Conservation (phyloP, 73 alveolate species). For the Blepharisma japonicum region DNA sequence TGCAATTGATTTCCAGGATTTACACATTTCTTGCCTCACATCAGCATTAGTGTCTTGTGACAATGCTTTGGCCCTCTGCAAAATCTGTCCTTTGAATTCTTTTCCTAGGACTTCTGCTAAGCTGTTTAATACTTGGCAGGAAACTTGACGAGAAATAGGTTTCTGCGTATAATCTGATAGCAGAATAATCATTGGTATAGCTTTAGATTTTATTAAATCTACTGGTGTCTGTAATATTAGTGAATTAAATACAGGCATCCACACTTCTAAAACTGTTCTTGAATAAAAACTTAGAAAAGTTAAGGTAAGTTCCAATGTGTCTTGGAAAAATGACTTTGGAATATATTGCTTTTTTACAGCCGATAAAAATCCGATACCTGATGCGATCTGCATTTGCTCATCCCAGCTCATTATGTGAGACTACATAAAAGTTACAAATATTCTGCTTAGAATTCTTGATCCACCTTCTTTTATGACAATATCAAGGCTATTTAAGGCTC, state of each 20-base stretch:
- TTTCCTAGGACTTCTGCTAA: not conserved
- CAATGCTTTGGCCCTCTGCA: constrained; percentile 11
- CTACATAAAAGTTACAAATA: constrained; percentile 7
- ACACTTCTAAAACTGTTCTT: not conserved
- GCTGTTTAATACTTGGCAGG: not conserved
- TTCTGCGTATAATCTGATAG: constrained; percentile 8
- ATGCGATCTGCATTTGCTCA: constrained; percentile 18
- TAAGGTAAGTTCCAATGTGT: not conserved
- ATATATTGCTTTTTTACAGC: not conserved
- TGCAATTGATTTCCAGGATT: not conserved
- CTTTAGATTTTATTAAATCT: not conserved
- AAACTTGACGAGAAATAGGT: constrained; percentile 10
- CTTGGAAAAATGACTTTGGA: not conserved
- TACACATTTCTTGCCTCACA: constrained; percentile 19
- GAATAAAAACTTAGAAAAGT: constrained; percentile 25
- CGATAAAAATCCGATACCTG: not conserved
- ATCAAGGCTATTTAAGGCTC: not conserved
- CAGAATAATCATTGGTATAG: constrained; percentile 3
- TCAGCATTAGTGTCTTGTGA: constrained; percentile 26
- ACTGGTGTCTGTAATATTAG: not conserved
- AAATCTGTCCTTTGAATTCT: constrained; percentile 5
- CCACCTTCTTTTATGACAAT: not conserved
- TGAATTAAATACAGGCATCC: constrained; percentile 23
- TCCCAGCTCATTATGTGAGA: constrained; percentile 3
- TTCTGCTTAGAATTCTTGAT: not conserved